These are phyloP conservation scores for Bretziella fagacearum DNA, from an alignment of 2,329 filamentous ascomycete species.

Conservation along the genomic window DNA sequence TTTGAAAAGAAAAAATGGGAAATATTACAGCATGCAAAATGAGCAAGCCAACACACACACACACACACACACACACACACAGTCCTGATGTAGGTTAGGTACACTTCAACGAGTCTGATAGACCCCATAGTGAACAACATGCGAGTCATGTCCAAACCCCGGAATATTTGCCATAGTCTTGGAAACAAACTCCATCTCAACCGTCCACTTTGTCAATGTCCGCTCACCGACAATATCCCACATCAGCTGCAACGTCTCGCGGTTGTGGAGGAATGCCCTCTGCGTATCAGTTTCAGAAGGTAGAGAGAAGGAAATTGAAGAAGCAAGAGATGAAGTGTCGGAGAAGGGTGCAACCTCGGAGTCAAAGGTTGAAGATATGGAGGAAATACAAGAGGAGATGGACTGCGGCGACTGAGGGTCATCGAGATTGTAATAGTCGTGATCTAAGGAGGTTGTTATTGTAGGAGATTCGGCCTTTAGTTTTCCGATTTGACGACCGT, in stretches of 20 bases:
- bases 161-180: conserved; percentile 15
- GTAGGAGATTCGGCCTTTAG: conserved; percentile 15
- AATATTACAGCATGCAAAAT: not conserved
- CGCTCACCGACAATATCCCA: conserved; percentile 36
- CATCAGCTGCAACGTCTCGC: conserved; percentile 32
- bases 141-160: conserved; percentile 15
- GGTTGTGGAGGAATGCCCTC: conserved; percentile 29
- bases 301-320: conserved; percentile 10
- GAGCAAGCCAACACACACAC: no score
- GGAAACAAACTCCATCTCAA: conserved; percentile 24
- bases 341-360: conserved; percentile 13
- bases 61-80: not conserved
- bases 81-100: not conserved
- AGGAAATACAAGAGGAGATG: conserved; percentile 5
- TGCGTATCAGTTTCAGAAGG: conserved; percentile 10
- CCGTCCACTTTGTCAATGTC: conserved; percentile 33
- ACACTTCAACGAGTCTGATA: conserved; percentile 14
- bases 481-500: conserved; percentile 33
- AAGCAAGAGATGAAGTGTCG: conserved; percentile 11
- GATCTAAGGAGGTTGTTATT: not conserved
- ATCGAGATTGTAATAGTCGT: not conserved
- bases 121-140: conserved; percentile 15
- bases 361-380: conserved; percentile 7
- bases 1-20: not conserved
- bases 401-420: not conserved